Evolutionary conservation across 352 stramenopile genomes (phyloP), one percentile per base, ranked within the genome.

Genomic region (Globisporangium radiosum): DNA sequence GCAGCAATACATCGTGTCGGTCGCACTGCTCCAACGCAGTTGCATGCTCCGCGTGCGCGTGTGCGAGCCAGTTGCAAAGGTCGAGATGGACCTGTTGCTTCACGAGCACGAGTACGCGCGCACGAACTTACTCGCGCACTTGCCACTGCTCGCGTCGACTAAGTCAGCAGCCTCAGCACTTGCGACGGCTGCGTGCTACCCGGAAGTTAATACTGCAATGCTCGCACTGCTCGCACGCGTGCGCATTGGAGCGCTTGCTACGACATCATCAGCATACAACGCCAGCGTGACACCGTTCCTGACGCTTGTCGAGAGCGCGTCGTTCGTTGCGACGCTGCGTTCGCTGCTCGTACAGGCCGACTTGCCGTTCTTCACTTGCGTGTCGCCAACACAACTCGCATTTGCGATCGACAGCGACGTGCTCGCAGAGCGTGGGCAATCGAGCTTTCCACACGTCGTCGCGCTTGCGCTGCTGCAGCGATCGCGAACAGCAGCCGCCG

Each of bases 291-390:
- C 63, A 0, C 69, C 64, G 1, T 80, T 71, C 5, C 47, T 92
- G 19, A 77, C 65, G 8, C 58, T 92, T 1, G 73, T 88, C 1
- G 82, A 92, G 54, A 78, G 72, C 14, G 65, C 75, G 0, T 19
- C 52, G 3, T 90, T 90, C 45, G 48, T 90, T 1, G 37, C 70
- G 0, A 75, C 71, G 3, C 60, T 92, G 5, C 68, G 81, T 33
- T 69, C 57, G 14, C 63, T 81, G 39, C 59, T 92, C 2, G 63
- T 59, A 0, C 62, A 72, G 8, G 62, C 79, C 0, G 62, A 69
- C 4, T 33, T 85, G 13, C 82, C 80, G 33, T 89, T 90, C 60
- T 92, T 90, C 43, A 90, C 76, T 73, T 78, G 64, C 0, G 66
- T 92, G 2, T 81, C 78, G 7, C 56, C 65, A 15, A 72, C 68